Percentiles rank a stretch among this genome's conserved stretches.
phyloP scores from a whole-genome alignment of 495 filamentous ascomycete species.

The Cryomyces minteri region DNA sequence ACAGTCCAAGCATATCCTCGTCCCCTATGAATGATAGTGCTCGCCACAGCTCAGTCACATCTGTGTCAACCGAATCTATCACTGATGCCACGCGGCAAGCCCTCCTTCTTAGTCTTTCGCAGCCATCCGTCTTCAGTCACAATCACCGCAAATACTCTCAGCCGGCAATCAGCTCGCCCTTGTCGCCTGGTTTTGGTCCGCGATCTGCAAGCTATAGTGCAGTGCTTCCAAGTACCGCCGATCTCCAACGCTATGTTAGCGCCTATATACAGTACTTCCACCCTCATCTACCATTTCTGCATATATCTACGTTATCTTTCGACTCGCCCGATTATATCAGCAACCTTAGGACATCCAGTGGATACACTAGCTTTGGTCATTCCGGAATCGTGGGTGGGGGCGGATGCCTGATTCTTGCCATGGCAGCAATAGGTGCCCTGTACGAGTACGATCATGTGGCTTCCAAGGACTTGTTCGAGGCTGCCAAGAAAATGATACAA shows the following conservation, averaged over 20 bases:
- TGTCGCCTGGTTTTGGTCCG: slow-evolving; percentile 33
- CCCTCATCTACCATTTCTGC: slow-evolving; percentile 84
- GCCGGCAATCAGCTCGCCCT: slow-evolving; percentile 44
- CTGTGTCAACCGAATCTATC: slow-evolving; percentile 59
- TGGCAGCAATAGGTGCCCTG: slow-evolving; percentile 90
- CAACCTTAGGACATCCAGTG: slow-evolving; percentile 32
- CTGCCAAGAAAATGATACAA: slow-evolving; percentile 89
- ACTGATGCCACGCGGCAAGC: slow-evolving; percentile 87
- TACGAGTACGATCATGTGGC: slow-evolving; percentile 69
- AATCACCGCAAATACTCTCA: slow-evolving; percentile 57
- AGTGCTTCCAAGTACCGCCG: slow-evolving; percentile 63
- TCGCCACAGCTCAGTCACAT: slow-evolving; percentile 43
- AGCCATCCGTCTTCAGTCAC: slow-evolving; percentile 46
- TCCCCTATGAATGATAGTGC: slow-evolving; percentile 44
- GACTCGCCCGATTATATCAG: slow-evolving; percentile 53
- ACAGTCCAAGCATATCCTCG: slow-evolving; percentile 37
- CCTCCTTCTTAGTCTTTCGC: slow-evolving; percentile 64
- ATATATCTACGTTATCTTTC: slow-evolving; percentile 84
- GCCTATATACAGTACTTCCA: slow-evolving; percentile 92
- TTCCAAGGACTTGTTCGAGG: slow-evolving; percentile 78
- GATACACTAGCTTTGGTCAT: slow-evolving; percentile 36
- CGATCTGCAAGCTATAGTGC: slow-evolving; percentile 16
- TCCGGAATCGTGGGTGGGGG: slow-evolving; percentile 57
- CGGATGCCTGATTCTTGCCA: slow-evolving; percentile 82
- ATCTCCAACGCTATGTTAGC: slow-evolving; percentile 80